These are phyloP conservation scores for Akanthomyces muscarius DNA, from an alignment of 2,329 filamentous ascomycete genomes.

Conservation along the genomic window DNA sequence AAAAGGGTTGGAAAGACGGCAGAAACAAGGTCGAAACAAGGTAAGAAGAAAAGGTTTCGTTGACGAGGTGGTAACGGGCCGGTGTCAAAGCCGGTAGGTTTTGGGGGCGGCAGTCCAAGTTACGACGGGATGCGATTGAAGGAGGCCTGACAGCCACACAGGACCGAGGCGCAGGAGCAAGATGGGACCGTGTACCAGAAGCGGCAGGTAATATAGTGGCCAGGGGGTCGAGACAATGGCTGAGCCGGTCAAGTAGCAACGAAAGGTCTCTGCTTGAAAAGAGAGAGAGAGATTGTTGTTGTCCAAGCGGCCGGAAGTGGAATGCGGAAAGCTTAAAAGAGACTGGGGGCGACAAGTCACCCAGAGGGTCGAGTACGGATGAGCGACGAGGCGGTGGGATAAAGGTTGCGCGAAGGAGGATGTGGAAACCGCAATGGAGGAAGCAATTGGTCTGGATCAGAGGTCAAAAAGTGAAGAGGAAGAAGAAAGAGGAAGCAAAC, in stretches of 20 bases:
- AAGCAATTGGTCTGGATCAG: background rate
- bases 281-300: background rate
- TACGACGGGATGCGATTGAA: background rate
- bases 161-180: background rate
- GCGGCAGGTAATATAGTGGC: background rate
- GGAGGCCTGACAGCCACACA: background rate
- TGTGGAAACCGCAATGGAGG: background rate
- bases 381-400: background rate
- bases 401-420: background rate
- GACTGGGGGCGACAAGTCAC: background rate
- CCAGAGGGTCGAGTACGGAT: background rate
- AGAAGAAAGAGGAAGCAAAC: background rate
- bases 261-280: background rate
- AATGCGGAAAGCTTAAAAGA: slow-evolving; percentile 8
- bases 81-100: background rate
- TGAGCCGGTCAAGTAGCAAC: background rate
- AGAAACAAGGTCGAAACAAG: background rate
- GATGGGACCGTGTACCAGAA: background rate
- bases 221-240: background rate
- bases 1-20: background rate
- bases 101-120: background rate
- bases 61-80: background rate
- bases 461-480: background rate
- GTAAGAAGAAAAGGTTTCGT: background rate
- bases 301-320: background rate